Percentiles rank a stretch among this genome's conserved stretches.
These are phyloP conservation scores for Leptoxyphium fumago DNA, from an alignment of 2,329 filamentous ascomycete species.

Conservation along the genomic window DNA sequence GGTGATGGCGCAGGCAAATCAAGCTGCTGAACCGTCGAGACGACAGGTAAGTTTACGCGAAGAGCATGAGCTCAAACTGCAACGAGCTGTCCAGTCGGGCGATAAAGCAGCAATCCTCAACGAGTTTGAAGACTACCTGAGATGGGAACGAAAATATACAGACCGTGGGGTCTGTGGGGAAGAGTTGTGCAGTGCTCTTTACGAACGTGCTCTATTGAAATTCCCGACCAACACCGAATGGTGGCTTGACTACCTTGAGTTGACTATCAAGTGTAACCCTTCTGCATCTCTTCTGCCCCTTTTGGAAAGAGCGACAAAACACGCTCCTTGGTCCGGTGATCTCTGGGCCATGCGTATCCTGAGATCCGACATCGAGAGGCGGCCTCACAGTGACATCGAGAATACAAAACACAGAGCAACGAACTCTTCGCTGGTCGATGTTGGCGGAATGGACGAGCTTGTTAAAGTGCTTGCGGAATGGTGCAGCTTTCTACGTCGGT, in stretches of 20 bases:
- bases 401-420: constrained; percentile 87
- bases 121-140: constrained; percentile 54
- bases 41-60: constrained; percentile 44
- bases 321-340: constrained; percentile 84
- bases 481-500: constrained; percentile 84
- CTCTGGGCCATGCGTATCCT: constrained; percentile 86
- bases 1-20: constrained; percentile 54
- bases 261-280: constrained; percentile 41
- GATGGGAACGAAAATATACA: constrained; percentile 54
- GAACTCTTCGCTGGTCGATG: constrained; percentile 68
- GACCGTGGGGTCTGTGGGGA: constrained; percentile 36
- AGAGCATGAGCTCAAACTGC: constrained; percentile 50
- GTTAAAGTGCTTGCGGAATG: constrained; percentile 86
- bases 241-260: constrained; percentile 76
- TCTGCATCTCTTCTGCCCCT: constrained; percentile 45
- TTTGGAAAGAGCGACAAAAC: constrained; percentile 66
- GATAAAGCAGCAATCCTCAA: constrained; percentile 43
- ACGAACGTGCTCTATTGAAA: constrained; percentile 59
- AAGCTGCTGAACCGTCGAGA: constrained; percentile 49
- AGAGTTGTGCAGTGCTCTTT: constrained; percentile 47
- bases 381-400: constrained; percentile 68
- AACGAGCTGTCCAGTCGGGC: constrained; percentile 40
- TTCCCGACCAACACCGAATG: constrained; percentile 59
- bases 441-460: constrained; percentile 72
- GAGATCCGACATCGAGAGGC: constrained; percentile 62